These are phyloP conservation scores for Albifimbria verrucaria DNA, from an alignment of 2,329 filamentous ascomycete genomes.

Conservation along the genomic window DNA sequence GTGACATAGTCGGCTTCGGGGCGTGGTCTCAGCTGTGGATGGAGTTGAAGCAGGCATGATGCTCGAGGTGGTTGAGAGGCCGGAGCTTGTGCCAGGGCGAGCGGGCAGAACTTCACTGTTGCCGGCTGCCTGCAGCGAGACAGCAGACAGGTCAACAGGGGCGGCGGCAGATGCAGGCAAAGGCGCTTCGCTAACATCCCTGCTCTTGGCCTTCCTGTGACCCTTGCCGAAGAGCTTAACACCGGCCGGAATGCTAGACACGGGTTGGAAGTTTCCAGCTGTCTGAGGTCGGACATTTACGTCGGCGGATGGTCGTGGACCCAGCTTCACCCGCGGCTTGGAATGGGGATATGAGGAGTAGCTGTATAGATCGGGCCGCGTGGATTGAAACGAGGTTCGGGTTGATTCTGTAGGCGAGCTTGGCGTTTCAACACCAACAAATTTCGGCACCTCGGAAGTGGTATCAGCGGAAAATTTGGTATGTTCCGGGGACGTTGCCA, in stretches of 20 bases:
- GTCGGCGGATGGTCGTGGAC: constrained; percentile 75
- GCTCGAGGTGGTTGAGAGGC: constrained; percentile 37
- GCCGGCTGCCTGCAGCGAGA: constrained; percentile 28
- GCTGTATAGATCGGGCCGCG: constrained; percentile 48
- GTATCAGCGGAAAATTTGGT: constrained; percentile 45
- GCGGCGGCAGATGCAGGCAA: constrained; percentile 31
- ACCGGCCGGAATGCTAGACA: constrained; percentile 78
- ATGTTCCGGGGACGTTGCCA: constrained; percentile 47
- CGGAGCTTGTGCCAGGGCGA: constrained; percentile 43
- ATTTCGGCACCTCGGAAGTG: constrained; percentile 48
- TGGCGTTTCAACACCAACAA: constrained; percentile 44
- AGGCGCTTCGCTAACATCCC: constrained; percentile 15
- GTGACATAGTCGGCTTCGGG: constrained; percentile 60
- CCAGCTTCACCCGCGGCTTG: constrained; percentile 85
- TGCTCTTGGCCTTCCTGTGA: constrained; percentile 42
- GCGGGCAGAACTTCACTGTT: constrained; percentile 17
- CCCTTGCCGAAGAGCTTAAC: constrained; percentile 66
- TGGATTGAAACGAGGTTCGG: constrained; percentile 50
- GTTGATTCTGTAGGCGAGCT: constrained; percentile 41
- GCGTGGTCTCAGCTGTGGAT: constrained; percentile 36
- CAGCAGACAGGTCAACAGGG: constrained; percentile 31
- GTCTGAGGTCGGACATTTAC: constrained; percentile 58
- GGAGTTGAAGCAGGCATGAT: constrained; percentile 35
- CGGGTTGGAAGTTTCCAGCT: constrained; percentile 63
- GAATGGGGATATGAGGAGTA: constrained; percentile 47